Evolutionary conservation across 345 rosid species (phyloP), one percentile per base, ranked within the genome.

Genomic region (Brassica incana): DNA sequence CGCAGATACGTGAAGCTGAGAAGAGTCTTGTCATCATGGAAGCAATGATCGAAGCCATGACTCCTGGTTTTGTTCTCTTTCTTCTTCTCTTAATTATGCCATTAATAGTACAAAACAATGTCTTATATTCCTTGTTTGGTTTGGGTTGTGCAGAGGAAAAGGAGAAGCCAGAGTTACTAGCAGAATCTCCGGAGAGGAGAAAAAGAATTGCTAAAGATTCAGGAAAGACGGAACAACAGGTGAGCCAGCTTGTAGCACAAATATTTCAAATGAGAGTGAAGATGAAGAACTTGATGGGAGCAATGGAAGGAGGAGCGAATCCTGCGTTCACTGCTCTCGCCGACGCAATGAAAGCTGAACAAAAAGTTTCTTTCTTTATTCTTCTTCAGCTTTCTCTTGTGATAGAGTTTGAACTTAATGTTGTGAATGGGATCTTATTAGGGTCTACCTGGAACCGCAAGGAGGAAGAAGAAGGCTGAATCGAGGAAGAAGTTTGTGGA

Each of bases 271-370:
- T 95, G 97, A 93, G 96, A 65, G 91, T 88, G 54, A 87, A 88
- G 7, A 93, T 95, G 99, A 95, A 93, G 96, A 95, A 95, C 77
- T 84, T 95, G 77, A 91, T 93, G 97, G 93, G 97, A 65, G 88
- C 86, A 56, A 90, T 93, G 98, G 93, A 93, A 79, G 97, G 97
- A 40, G 97, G 98, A 77, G 90, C 98, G n/a, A 81, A 91, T 72
- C 99, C 99, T 72, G 88, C 98, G 27, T 77, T 93, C 65, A 95
- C 93, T 85, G 86, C 85, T 82, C 96, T 93, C 12, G 90, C 93
- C 80, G 97, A 95, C 63, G 85, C 96, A 36, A 80, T 95, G 80
- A 93, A 95, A 86, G 77, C 88, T 62, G 92, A 91, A 72, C 88
- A 92, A 79, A 93, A 91, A 96, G 99, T 93, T 72, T 74, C 63